Base-by-base conservation (phyloP, 2,329 filamentous ascomycete genomes). In the Arthrobotrys sphaeroides region DNA sequence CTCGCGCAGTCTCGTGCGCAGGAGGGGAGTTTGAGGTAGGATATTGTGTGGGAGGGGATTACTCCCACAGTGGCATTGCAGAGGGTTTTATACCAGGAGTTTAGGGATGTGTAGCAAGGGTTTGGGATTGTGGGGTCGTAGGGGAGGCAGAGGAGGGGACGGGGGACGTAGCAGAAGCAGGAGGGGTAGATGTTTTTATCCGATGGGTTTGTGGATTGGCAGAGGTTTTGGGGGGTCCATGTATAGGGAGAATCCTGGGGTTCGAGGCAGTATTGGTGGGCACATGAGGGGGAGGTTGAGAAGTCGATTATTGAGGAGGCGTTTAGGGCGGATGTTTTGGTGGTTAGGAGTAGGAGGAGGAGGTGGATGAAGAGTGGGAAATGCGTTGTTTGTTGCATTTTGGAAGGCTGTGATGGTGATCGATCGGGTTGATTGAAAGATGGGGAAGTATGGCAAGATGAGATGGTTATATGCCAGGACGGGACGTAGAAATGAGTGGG, bases 341-440 rank as follows among this genome's bases (percentile, higher is more conserved):
- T 38, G 5, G 3, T 5, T 7, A 47, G 3, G 59, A 57, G 24
- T 28, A 57, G 5, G 24, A 40, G 16, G 51, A 36, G 18, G 7
- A 33, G 10, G 28, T 10, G 28, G 10, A 10, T 5, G 28, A 33
- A 33, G 33, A 55, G 12, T 31, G 20, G 13, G n/a, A 59, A n/a
- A 31, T 72, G 67, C 31, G 67, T 72, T 72, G 67, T 22, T 16
- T 72, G 67, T 72, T 72, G 67, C 67, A 72, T 72, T 72, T 72
- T 72, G 18, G 20, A 24, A 22, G 51, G 51, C 51, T 55, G 51
- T 12, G 20, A 51, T 51, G 26, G 5, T 16, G 13, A 18, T 31
- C 1, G 26, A 31, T 51, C n/a, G 47, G 10, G 28, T 13, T 6
- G 47, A 33, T 33, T 33, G 28, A 33, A 33, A 5, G 28, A 5